phyloP scores from a whole-genome alignment of 345 rosid species.

The Sapria himalayana region DNA sequence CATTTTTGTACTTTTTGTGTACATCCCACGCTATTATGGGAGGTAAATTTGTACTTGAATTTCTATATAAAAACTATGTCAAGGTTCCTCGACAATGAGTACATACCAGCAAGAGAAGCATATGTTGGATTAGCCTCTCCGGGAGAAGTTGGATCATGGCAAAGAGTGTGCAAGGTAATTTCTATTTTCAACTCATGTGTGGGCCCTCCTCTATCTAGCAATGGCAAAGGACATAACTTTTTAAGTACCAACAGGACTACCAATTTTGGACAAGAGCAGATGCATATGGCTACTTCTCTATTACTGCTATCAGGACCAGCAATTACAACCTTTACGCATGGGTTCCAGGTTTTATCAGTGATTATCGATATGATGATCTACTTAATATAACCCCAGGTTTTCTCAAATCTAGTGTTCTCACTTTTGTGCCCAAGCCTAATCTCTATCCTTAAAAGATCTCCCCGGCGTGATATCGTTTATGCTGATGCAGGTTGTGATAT shows the following conservation, averaged over 20 bases:
- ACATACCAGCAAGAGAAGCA: conserved; percentile 29
- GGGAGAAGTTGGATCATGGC: conserved; percentile 73
- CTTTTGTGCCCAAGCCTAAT: too few species aligned
- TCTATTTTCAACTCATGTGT: not conserved
- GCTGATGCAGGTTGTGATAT: conserved; percentile 25
- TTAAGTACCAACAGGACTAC: conserved; percentile 26
- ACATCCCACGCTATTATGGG: too few species aligned
- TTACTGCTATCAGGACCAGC: conserved; percentile 24
- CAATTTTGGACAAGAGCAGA: conserved; percentile 74
- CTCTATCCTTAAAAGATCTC: too few species aligned
- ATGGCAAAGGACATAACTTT: conserved; percentile 3
- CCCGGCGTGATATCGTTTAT: not conserved
- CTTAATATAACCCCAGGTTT: conserved; percentile 37
- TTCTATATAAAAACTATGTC: too few species aligned
- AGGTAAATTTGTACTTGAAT: too few species aligned
- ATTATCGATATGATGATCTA: conserved; percentile 25
- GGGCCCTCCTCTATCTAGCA: not conserved
- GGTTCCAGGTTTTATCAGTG: conserved; percentile 75
- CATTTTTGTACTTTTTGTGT: too few species aligned
- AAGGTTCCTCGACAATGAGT: conserved; percentile 25
- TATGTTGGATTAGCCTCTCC: conserved; percentile 64
- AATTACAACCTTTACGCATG: conserved; percentile 55
- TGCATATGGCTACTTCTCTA: conserved; percentile 32
- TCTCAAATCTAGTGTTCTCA: too few species aligned
- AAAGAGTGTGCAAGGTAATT: conserved; percentile 56